phyloP scores from a whole-genome alignment of 2,329 filamentous ascomycete species.

The Nothomitra cinnamomea region DNA sequence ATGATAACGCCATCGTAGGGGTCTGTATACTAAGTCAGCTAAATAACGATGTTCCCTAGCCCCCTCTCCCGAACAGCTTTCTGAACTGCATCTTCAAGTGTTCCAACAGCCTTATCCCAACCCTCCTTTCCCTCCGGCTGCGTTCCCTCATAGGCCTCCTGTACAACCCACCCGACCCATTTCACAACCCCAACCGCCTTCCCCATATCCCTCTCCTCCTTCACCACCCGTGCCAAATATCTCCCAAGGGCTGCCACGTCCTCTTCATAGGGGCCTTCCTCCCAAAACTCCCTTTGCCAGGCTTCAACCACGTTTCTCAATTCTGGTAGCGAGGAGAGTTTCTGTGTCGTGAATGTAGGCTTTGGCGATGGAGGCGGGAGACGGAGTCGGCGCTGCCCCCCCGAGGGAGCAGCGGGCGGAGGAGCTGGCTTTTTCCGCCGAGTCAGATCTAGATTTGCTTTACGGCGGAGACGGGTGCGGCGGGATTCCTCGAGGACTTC shows the following conservation, averaged over 20 bases:
- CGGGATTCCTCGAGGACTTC: conserved; percentile 66
- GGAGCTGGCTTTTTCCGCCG: conserved; percentile 1
- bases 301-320: conserved; percentile 56
- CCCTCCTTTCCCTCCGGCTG: neutral
- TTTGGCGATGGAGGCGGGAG: conserved; percentile 33
- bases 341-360: conserved; percentile 45
- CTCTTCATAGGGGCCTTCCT: conserved; percentile 59
- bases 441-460: conserved; percentile 29
- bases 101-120: conserved; percentile 11
- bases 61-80: conserved; percentile 38
- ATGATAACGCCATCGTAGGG: too few species aligned
- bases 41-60: conserved; percentile 22
- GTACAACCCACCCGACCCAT: conserved; percentile 37
- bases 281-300: conserved; percentile 58
- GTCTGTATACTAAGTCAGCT: neutral
- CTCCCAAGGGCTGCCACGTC: conserved; percentile 59
- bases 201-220: conserved; percentile 58
- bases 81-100: conserved; percentile 27
- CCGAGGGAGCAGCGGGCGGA: conserved; percentile 10
- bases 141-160: neutral
- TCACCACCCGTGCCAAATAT: conserved; percentile 56
- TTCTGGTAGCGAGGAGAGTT: conserved; percentile 39
- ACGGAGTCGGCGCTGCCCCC: conserved; percentile 23
- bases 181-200: conserved; percentile 54
- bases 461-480: conserved; percentile 40